Evolutionary conservation across 2,329 filamentous ascomycete genomes (phyloP), one percentile per base, ranked within the genome.

Genomic region (Penicillium sp.): DNA sequence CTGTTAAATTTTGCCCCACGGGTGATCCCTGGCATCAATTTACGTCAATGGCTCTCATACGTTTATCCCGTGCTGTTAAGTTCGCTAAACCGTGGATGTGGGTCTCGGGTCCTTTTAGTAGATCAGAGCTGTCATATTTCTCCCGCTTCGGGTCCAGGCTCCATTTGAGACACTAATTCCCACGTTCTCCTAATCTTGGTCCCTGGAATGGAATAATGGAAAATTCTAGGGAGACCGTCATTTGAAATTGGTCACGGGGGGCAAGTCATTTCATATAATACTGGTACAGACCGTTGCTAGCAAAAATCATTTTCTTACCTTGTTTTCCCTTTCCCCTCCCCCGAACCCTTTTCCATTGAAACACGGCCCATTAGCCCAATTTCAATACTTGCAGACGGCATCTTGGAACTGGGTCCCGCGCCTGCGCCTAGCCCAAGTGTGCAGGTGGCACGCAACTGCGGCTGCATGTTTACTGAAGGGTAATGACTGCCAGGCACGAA

Each of bases 41-140:
- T 6, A 35, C 35, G 7, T 48, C 11, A 29, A 33, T 48, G 22
- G 20, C 33, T 29, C 23, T 43, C 12, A 26, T 20, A 22, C 11
- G 14, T 29, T 23, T 37, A 45, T 55, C 47, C 50, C 49, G 49
- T 55, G 49, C 46, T 51, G 35, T 26, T 37, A 48, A 47, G 31
- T 55, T 55, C 55, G 49, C 56, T 55, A 53, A 50, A 53, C 12
- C 43, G 8, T 22, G 26, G 20, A 33, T 25, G 58, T 65, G 63
- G 57, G 56, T 56, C 54, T 35, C 46, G 41, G 53, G 26, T 22
- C 37, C 11, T 41, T 20, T 53, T 37, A n/a, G 51, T n/a, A 51
- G 57, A 67, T 68, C 55, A 52, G 68, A 69, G 67, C 67, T 70
- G 66, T 70, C 68, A 69, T 67, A 68, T 69, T 67, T 64, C 47